These are phyloP conservation scores for Marchantia paleacea DNA, from an alignment of 225 moss, liverwort and hornwort genomes.

Conservation along the genomic window DNA sequence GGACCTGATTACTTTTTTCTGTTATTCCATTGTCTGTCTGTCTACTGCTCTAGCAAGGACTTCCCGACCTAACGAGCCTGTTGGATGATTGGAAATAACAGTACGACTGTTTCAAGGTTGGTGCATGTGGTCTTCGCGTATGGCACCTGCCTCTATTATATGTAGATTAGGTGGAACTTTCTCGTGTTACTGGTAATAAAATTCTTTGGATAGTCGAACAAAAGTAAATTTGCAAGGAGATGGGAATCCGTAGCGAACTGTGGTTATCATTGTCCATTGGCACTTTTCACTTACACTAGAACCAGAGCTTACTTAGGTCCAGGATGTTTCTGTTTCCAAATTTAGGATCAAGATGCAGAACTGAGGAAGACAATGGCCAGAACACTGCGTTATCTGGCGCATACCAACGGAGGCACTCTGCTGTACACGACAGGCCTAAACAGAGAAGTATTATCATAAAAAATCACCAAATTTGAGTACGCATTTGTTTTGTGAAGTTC, in stretches of 20 bases:
- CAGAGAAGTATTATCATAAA: neutral
- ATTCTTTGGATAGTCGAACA: no score
- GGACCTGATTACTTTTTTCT: no score
- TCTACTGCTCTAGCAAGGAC: neutral
- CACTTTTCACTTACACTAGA: neutral
- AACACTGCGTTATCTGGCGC: constrained; percentile 20
- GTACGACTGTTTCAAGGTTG: constrained; percentile 29
- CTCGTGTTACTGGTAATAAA: no score
- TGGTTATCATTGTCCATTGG: neutral
- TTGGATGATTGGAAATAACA: neutral
- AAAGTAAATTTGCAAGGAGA: no score
- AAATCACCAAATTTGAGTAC: neutral
- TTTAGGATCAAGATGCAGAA: constrained; percentile 23
- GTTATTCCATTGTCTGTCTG: neutral
- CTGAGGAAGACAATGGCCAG: constrained; percentile 24
- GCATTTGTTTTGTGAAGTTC: neutral
- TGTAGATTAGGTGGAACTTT: no score
- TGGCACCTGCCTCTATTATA: no score
- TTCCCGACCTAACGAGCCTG: neutral
- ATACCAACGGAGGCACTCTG: constrained; percentile 24
- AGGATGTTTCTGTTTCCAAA: no score
- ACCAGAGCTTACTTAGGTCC: neutral
- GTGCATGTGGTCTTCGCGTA: neutral
- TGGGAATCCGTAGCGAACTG: no score
- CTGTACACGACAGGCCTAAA: constrained; percentile 28